These are phyloP conservation scores for Sideroxylon spinosum DNA, from an alignment of 179 eudicot genomes.

Conservation along the genomic window DNA sequence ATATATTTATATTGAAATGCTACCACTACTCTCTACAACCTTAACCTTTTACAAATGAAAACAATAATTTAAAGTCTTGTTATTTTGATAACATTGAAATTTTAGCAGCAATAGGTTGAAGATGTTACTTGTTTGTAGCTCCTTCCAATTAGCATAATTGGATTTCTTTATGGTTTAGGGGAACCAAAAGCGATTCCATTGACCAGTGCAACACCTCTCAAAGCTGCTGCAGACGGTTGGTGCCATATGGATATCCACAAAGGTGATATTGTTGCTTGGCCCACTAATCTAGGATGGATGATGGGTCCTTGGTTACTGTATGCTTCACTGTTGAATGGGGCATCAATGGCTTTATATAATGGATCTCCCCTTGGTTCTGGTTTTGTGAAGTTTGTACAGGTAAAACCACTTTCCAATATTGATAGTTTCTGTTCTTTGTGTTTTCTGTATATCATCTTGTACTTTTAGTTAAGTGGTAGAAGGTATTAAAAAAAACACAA, in stretches of 20 bases:
- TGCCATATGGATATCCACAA: slow-evolving; percentile 77
- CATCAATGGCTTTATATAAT: slow-evolving; percentile 80
- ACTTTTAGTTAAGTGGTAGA: too few species aligned
- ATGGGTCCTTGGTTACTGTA: slow-evolving; percentile 99
- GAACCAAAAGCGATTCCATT: slow-evolving; percentile 98
- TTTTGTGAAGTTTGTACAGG: slow-evolving; percentile 96
- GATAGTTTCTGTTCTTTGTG: background rate
- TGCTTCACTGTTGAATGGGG: slow-evolving; percentile 78
- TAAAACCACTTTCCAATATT: slow-evolving; percentile 17
- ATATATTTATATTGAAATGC: background rate
- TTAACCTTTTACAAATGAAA: background rate
- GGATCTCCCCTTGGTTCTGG: slow-evolving; percentile 91
- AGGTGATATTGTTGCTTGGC: slow-evolving; percentile 92
- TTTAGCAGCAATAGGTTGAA: background rate
- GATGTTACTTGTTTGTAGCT: background rate
- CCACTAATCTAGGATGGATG: slow-evolving; percentile 99
- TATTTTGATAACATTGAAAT: background rate
- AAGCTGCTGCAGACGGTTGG: slow-evolving; percentile 98
- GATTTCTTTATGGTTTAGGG: slow-evolving; percentile 41
- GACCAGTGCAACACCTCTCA: slow-evolving; percentile 75
- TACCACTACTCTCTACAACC: background rate
- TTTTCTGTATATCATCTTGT: background rate
- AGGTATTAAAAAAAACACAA: too few species aligned
- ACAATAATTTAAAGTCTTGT: background rate
- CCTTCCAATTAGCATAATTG: slow-evolving; percentile 12